phyloP scores from a whole-genome alignment of 441 rosid species.

The Adansonia gregorii region DNA sequence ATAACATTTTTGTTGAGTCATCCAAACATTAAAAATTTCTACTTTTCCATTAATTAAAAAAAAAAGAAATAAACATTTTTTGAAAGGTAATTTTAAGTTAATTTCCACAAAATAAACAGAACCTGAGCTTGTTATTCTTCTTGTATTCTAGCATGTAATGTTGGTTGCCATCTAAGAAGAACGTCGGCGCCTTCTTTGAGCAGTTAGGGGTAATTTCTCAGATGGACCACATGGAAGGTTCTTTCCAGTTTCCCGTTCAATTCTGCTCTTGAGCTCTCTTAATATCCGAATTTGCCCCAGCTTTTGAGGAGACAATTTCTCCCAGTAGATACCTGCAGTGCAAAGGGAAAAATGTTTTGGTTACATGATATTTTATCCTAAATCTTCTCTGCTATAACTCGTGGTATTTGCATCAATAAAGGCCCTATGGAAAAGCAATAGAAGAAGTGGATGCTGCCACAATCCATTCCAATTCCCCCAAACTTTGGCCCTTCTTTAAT shows the following conservation, averaged over 20 bases:
- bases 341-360: background rate
- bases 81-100: background rate
- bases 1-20: too few relatives aligned
- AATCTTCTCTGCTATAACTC: background rate
- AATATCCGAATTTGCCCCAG: conserved; percentile 75
- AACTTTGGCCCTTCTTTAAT: background rate
- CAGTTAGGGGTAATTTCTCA: conserved; percentile 77
- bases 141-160: background rate
- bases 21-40: too few relatives aligned
- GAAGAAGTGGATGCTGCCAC: background rate
- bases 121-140: background rate
- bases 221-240: conserved; percentile 73
- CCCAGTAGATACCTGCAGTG: conserved; percentile 82
- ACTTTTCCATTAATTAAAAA: too few relatives aligned
- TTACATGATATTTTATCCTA: background rate
- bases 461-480: background rate
- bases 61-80: too few relatives aligned
- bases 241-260: conserved; percentile 67
- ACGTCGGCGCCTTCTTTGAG: conserved; percentile 44
- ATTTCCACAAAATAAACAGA: background rate
- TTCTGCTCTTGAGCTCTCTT: conserved; percentile 69
- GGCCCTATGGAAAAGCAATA: background rate
- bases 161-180: background rate
- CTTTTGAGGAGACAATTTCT: conserved; percentile 81
- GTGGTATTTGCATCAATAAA: background rate